A percentile compares a stretch with the other conserved stretches of the same genome.
These are phyloP conservation scores for Candida golubevii DNA, from an alignment of 805 yeast genomes.

Conservation along the genomic window DNA sequence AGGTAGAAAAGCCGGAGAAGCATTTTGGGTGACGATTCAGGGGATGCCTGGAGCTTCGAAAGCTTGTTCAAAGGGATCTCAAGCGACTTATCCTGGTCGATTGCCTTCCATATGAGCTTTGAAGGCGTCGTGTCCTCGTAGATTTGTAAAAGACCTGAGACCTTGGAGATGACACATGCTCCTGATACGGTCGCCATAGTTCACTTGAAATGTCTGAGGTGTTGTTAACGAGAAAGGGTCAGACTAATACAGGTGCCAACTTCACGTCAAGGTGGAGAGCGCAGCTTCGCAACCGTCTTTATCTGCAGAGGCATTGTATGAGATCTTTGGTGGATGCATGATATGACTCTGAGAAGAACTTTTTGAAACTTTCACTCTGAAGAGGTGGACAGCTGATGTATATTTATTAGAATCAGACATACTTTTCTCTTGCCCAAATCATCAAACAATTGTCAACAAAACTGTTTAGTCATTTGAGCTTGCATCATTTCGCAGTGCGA, in stretches of 20 bases:
- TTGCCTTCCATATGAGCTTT: conserved; percentile 52
- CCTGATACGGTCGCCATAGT: conserved; percentile 36
- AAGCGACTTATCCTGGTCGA: conserved; percentile 39
- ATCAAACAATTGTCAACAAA: too few species aligned
- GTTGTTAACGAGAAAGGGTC: too few species aligned
- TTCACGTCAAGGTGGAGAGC: neutral
- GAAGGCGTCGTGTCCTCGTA: conserved; percentile 57
- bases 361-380: too few species aligned
- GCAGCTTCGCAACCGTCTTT: too few species aligned
- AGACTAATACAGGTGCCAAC: neutral
- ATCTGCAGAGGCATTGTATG: too few species aligned
- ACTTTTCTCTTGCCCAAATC: too few species aligned
- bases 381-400: too few species aligned
- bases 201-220: neutral
- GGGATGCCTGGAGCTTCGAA: conserved; percentile 61
- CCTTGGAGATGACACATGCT: conserved; percentile 52
- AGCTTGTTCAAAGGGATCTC: conserved; percentile 34
- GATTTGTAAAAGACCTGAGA: conserved; percentile 52
- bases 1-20: conserved; percentile 54
- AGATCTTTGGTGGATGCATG: too few species aligned
- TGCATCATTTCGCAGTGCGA: too few species aligned
- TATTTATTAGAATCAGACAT: too few species aligned
- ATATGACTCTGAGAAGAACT: too few species aligned
- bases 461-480: too few species aligned
- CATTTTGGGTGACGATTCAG: conserved; percentile 63